A percentile compares a stretch with the other conserved stretches of the same genome.
Conservation (phyloP, 495 filamentous ascomycete species). For the Penicillium salamii region DNA sequence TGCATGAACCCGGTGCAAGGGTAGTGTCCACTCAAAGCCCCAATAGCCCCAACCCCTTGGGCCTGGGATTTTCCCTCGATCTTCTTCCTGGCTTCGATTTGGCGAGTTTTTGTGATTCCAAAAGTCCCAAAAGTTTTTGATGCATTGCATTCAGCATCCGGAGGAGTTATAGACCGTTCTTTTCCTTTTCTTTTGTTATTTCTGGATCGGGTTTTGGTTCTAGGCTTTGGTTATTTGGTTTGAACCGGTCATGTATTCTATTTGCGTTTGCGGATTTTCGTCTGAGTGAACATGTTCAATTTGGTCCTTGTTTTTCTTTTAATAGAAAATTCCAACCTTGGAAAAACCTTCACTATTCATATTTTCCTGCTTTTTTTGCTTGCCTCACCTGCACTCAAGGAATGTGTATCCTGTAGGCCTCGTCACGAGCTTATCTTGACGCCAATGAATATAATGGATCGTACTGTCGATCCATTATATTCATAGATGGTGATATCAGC, state of each 20-base stretch:
- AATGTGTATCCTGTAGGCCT: no score
- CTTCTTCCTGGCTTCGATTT: not conserved
- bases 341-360: no score
- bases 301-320: no score
- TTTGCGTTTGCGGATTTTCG: no score
- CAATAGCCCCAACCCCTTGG: conserved; percentile 2
- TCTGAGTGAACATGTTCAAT: no score
- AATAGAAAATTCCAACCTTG: no score
- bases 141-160: conserved; percentile 16
- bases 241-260: no score
- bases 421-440: no score
- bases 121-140: conserved; percentile 16
- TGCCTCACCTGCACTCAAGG: no score
- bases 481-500: not conserved
- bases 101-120: conserved; percentile 7
- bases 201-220: not conserved
- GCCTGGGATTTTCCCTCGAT: not conserved
- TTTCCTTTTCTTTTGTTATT: not conserved
- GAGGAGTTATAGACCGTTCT: conserved; percentile 15
- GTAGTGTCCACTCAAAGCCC: not conserved
- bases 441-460: no score
- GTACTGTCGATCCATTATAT: not conserved
- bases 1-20: conserved; percentile 3
- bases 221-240: not conserved
- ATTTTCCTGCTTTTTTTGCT: no score